Evolutionary conservation across 257 asterid species (phyloP).

Genomic region (Sherardia arvensis): DNA sequence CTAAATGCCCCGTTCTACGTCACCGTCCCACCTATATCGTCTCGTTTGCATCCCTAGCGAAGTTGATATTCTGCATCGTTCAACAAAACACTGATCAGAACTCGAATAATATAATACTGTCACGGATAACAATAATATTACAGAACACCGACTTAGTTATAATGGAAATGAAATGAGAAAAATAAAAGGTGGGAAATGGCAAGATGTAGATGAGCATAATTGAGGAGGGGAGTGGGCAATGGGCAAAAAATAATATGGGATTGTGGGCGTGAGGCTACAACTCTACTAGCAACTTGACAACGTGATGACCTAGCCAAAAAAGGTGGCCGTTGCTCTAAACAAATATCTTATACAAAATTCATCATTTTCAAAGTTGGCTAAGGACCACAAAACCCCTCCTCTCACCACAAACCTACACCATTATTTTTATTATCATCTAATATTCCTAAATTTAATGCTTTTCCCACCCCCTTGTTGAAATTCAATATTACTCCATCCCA

Average conservation of each 20-base stretch:
- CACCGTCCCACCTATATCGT: conserved; percentile 63
- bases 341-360: background rate
- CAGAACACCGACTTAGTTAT: too few species aligned
- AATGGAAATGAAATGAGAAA: too few species aligned
- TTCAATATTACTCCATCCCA: too few species aligned
- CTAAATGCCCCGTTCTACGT: conserved; percentile 32
- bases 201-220: background rate
- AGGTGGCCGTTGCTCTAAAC: background rate
- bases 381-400: conserved; percentile 26
- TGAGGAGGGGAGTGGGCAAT: background rate
- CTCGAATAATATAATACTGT: too few species aligned
- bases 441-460: conserved; percentile 22
- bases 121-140: too few species aligned
- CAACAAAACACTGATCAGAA: background rate
- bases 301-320: conserved; percentile 14
- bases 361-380: conserved; percentile 8
- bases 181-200: background rate
- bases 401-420: background rate
- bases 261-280: background rate
- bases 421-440: background rate
- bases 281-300: conserved; percentile 16
- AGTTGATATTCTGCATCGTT: conserved; percentile 57
- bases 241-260: conserved; percentile 15
- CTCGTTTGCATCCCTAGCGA: conserved; percentile 62
- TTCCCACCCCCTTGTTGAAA: conserved; percentile 16